These are phyloP conservation scores for Auricularia heimuer DNA, from an alignment of 768 basidiomycete species.

Conservation along the genomic window DNA sequence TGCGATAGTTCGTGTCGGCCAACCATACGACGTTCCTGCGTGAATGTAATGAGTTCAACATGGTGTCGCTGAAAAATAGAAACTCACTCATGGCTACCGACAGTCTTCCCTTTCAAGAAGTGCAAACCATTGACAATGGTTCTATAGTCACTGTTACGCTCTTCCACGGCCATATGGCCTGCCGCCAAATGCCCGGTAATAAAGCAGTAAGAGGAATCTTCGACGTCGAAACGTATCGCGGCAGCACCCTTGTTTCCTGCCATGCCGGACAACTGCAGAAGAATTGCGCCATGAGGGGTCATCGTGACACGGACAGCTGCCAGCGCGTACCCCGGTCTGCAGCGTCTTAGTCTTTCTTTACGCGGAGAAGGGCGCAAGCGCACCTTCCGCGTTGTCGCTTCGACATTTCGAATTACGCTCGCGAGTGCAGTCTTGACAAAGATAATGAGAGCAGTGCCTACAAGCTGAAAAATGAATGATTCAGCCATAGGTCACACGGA, in stretches of 20 bases:
- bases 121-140: slow-evolving; percentile 79
- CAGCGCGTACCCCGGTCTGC: slow-evolving; percentile 61
- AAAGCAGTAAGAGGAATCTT: slow-evolving; percentile 90
- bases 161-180: slow-evolving; percentile 83
- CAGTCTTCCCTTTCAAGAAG: slow-evolving; percentile 83
- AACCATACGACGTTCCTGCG: slow-evolving; percentile 85
- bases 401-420: slow-evolving; percentile 79
- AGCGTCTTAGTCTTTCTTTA: not conserved
- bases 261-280: slow-evolving; percentile 45
- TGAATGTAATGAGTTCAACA: slow-evolving; percentile 2
- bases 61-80: no score
- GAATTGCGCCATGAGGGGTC: not conserved
- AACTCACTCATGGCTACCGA: slow-evolving; percentile 81
- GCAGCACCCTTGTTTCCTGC: slow-evolving; percentile 97
- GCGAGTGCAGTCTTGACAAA: slow-evolving; percentile 72
- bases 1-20: slow-evolving; percentile 92
- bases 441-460: slow-evolving; percentile 87
- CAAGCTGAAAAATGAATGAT: slow-evolving; percentile 44
- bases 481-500: no score
- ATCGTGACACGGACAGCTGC: not conserved
- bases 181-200: slow-evolving; percentile 93
- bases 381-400: slow-evolving; percentile 86
- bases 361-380: slow-evolving; percentile 6
- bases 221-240: slow-evolving; percentile 83
- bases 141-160: slow-evolving; percentile 84